Evolutionary conservation across 106 monocot genomes (phyloP).

Genomic region (Phalaenopsis equestris): DNA sequence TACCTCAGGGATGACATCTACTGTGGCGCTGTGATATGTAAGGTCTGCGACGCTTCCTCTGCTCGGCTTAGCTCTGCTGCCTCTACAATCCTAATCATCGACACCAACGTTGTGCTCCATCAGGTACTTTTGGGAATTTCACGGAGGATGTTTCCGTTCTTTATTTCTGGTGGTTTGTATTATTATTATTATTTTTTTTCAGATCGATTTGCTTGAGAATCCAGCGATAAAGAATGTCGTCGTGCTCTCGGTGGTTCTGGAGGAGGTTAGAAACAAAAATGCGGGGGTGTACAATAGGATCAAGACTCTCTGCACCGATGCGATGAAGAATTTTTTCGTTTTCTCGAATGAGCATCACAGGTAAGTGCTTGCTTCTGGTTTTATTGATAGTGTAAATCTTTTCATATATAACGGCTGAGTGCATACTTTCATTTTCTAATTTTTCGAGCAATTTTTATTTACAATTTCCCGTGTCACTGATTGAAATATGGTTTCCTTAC

Average conservation of each 20-base stretch:
- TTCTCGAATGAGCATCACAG: constrained; percentile 87
- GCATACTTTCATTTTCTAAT: background rate
- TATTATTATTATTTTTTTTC: background rate
- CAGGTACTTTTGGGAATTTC: constrained; percentile 33
- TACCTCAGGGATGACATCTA: constrained; percentile 93
- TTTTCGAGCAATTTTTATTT: background rate
- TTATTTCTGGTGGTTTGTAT: background rate
- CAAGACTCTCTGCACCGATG: constrained; percentile 60
- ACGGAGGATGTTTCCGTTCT: background rate
- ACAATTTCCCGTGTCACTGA: background rate
- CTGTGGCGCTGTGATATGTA: constrained; percentile 63
- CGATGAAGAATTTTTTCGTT: constrained; percentile 54
- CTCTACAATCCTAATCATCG: constrained; percentile 67
- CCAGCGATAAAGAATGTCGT: constrained; percentile 74
- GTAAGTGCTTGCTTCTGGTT: constrained; percentile 17
- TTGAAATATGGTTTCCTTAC: background rate
- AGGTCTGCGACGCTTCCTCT: constrained; percentile 45
- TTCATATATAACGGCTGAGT: background rate
- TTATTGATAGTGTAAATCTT: background rate
- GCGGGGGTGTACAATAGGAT: constrained; percentile 67
- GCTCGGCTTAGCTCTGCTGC: constrained; percentile 51
- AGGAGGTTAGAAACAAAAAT: constrained; percentile 95
- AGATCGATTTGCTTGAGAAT: constrained; percentile 98
- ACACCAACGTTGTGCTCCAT: constrained; percentile 96
- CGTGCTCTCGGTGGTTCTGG: constrained; percentile 70